These are phyloP conservation scores for Neocallimastix lanati DNA, from an alignment of 192 early-diverging fungal species.

Conservation along the genomic window DNA sequence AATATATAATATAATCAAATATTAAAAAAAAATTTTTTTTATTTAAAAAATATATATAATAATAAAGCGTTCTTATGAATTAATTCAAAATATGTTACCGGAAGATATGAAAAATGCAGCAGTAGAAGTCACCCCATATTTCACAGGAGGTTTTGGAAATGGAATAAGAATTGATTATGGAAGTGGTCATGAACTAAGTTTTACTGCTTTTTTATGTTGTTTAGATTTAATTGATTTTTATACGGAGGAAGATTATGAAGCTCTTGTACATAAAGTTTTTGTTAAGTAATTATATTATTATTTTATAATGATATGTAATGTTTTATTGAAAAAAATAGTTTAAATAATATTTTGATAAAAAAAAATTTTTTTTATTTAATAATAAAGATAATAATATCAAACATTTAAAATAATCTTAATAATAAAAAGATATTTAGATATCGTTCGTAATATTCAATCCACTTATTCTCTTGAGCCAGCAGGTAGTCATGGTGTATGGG, in stretches of 20 bases:
- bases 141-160: slow-evolving; percentile 65
- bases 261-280: slow-evolving; percentile 58
- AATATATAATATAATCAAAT: not conserved
- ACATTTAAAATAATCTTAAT: not conserved
- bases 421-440: slow-evolving; percentile 43
- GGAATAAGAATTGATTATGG: slow-evolving; percentile 88
- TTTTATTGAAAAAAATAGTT: no score
- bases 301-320: no score
- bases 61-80: not conserved
- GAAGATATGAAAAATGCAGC: slow-evolving; percentile 14
- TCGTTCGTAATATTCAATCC: slow-evolving; percentile 62
- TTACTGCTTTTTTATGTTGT: slow-evolving; percentile 67
- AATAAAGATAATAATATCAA: no score
- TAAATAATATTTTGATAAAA: no score
- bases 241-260: slow-evolving; percentile 38
- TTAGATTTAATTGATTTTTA: slow-evolving; percentile 51
- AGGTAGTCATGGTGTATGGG: slow-evolving; percentile 88
- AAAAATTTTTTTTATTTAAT: no score
- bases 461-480: slow-evolving; percentile 84
- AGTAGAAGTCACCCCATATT: slow-evolving; percentile 55
- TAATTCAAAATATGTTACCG: not conserved
- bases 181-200: slow-evolving; percentile 84
- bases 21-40: no score
- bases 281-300: slow-evolving; percentile 8
- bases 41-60: no score